A percentile compares a stretch with the other conserved stretches of the same genome.
Conservation (phyloP, 2,329 filamentous ascomycete genomes). For the Fusarium begoniae region DNA sequence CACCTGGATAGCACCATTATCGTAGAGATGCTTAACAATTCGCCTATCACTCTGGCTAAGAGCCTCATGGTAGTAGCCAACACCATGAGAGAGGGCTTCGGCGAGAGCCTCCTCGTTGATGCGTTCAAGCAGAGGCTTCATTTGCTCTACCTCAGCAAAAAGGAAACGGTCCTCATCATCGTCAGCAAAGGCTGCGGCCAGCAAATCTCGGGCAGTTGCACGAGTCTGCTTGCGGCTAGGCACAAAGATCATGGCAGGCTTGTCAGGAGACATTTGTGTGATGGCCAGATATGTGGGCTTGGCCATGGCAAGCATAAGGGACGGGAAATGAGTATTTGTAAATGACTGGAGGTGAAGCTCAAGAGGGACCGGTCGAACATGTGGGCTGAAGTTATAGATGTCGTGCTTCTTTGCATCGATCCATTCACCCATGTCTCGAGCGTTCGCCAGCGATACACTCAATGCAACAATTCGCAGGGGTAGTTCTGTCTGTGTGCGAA, state of each 20-base stretch:
- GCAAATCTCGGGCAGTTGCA: constrained; percentile 83
- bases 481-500: constrained; percentile 86
- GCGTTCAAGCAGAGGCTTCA: constrained; percentile 81
- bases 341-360: constrained; percentile 97
- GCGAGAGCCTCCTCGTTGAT: constrained; percentile 88
- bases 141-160: constrained; percentile 82
- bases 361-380: constrained; percentile 86
- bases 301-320: constrained; percentile 98
- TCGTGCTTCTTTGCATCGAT: constrained; percentile 98
- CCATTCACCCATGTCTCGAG: constrained; percentile 95
- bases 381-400: constrained; percentile 98
- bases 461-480: constrained; percentile 88
- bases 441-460: constrained; percentile 91
- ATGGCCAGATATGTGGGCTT: constrained; percentile 92
- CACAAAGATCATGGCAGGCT: constrained; percentile 91
- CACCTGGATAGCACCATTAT: constrained; percentile 88
- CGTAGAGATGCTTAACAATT: constrained; percentile 92
- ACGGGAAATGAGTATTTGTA: constrained; percentile 95
- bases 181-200: constrained; percentile 87
- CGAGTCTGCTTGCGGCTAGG: constrained; percentile 93
- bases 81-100: constrained; percentile 89
- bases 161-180: constrained; percentile 95
- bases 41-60: constrained; percentile 88
- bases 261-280: constrained; percentile 85
- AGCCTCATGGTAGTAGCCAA: constrained; percentile 97